Conservation (phyloP, 352 stramenopile species). For the Peronospora belbahrii region DNA sequence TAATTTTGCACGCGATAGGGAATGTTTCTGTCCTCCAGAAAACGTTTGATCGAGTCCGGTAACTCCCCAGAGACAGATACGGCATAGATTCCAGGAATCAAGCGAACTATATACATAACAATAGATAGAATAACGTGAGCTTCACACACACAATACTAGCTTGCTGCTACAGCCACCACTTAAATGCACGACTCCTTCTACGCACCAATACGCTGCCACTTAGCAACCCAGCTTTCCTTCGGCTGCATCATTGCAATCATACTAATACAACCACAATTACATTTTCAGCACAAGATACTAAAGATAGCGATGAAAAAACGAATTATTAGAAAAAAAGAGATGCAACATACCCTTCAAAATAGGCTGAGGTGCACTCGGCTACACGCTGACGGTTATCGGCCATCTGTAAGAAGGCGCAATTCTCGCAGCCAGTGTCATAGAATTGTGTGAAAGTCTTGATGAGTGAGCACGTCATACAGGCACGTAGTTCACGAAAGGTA, state of each 20-base stretch:
- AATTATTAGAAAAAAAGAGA: too few species aligned
- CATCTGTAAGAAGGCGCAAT: slow-evolving; percentile 86
- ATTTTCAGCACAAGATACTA: too few species aligned
- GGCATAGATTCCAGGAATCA: slow-evolving; percentile 81
- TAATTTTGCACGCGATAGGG: slow-evolving; percentile 73
- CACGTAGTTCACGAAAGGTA: slow-evolving; percentile 81
- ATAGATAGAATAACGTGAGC: slow-evolving; percentile 4
- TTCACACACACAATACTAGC: background rate
- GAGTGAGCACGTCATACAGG: slow-evolving; percentile 85
- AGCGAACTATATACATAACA: slow-evolving; percentile 34
- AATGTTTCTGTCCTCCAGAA: slow-evolving; percentile 84
- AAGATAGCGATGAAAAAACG: too few species aligned
- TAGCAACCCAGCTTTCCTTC: slow-evolving; percentile 86
- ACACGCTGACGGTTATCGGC: slow-evolving; percentile 85
- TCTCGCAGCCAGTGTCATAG: slow-evolving; percentile 86
- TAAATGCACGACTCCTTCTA: background rate
- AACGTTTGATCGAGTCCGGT: slow-evolving; percentile 83
- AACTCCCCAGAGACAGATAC: slow-evolving; percentile 82
- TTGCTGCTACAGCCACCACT: background rate
- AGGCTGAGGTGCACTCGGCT: slow-evolving; percentile 82
- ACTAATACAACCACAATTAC: slow-evolving; percentile 16
- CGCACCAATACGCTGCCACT: slow-evolving; percentile 83
- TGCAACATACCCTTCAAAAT: slow-evolving; percentile 73
- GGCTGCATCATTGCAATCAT: slow-evolving; percentile 88
- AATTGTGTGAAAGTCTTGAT: slow-evolving; percentile 88